phyloP scores from a whole-genome alignment of 345 rosid species.

The Euphorbia pulcherrima region DNA sequence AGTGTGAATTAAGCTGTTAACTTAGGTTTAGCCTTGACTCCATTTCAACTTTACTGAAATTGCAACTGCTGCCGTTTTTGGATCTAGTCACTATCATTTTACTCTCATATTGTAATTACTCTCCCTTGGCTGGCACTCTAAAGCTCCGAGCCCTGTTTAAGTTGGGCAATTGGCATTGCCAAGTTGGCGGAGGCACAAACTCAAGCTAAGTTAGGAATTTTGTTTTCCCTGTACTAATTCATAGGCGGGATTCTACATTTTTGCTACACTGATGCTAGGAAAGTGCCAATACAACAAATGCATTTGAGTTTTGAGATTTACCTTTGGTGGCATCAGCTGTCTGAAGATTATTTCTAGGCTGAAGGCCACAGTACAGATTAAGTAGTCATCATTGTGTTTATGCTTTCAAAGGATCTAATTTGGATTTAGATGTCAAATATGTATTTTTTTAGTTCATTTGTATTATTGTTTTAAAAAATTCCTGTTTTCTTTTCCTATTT shows the following conservation, averaged over 20 bases:
- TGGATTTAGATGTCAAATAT: not conserved
- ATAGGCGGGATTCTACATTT: not conserved
- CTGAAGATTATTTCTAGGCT: not conserved
- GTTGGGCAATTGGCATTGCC: not conserved
- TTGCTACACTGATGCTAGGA: not conserved
- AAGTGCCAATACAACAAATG: not conserved
- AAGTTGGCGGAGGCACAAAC: not conserved
- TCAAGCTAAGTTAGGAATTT: slow-evolving; percentile 2
- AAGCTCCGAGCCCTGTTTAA: not conserved
- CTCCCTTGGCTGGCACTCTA: not conserved
- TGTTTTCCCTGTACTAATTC: not conserved
- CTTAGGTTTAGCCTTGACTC: not conserved
- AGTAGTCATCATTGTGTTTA: not conserved
- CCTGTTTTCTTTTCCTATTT: not conserved
- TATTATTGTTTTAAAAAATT: not conserved
- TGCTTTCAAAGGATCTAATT: not conserved
- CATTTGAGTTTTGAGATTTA: not conserved
- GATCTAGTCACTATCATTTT: not conserved
- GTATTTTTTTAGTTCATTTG: not conserved
- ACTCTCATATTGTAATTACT: not conserved
- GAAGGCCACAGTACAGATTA: not conserved
- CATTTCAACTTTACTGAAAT: not conserved
- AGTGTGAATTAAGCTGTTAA: slow-evolving; percentile 9
- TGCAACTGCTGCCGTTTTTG: not conserved
- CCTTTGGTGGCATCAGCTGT: not conserved